Percentiles rank a stretch among this genome's conserved stretches.
These are phyloP conservation scores for Dactylellina sp. DNA, from an alignment of 2,329 filamentous ascomycete species.

Conservation along the genomic window DNA sequence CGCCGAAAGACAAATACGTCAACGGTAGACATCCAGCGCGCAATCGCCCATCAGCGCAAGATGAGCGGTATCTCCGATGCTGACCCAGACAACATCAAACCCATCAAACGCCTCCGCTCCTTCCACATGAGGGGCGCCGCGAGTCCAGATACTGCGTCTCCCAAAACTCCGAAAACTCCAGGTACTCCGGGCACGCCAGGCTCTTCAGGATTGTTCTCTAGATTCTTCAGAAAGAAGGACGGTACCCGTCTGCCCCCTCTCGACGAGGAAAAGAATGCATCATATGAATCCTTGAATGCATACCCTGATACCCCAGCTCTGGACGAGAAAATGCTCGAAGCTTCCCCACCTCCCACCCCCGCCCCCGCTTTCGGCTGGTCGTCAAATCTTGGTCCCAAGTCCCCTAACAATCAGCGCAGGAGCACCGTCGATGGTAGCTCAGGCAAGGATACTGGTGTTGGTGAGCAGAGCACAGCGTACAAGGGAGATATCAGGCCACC, in stretches of 20 bases:
- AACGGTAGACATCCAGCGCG: slow-evolving; percentile 32
- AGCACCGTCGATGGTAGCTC: slow-evolving; percentile 11
- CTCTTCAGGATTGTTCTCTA: slow-evolving; percentile 23
- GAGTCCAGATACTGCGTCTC: slow-evolving; percentile 17
- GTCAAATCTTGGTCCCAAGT: slow-evolving; percentile 35
- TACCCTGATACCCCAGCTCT: slow-evolving; percentile 52
- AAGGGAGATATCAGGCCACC: slow-evolving; percentile 47
- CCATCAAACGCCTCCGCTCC: slow-evolving; percentile 47
- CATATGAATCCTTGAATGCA: slow-evolving; percentile 36
- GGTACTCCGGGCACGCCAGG: neutral
- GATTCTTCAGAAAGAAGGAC: slow-evolving; percentile 52
- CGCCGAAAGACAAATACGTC: slow-evolving; percentile 16
- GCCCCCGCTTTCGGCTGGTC: slow-evolving; percentile 53
- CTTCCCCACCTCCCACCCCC: slow-evolving; percentile 49
- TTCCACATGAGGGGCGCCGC: slow-evolving; percentile 53
- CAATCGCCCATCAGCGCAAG: slow-evolving; percentile 46
- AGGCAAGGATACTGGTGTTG: slow-evolving; percentile 11
- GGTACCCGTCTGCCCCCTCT: slow-evolving; percentile 36
- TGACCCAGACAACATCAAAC: slow-evolving; percentile 53
- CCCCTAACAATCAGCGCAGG: slow-evolving; percentile 6
- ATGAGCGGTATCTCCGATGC: slow-evolving; percentile 45
- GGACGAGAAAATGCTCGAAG: slow-evolving; percentile 52
- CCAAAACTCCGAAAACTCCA: slow-evolving; percentile 33
- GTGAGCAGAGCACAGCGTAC: slow-evolving; percentile 45
- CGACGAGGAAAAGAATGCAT: slow-evolving; percentile 49